These are phyloP conservation scores for Mortierella sp. DNA, from an alignment of 371 early-diverging fungal species.

Conservation along the genomic window DNA sequence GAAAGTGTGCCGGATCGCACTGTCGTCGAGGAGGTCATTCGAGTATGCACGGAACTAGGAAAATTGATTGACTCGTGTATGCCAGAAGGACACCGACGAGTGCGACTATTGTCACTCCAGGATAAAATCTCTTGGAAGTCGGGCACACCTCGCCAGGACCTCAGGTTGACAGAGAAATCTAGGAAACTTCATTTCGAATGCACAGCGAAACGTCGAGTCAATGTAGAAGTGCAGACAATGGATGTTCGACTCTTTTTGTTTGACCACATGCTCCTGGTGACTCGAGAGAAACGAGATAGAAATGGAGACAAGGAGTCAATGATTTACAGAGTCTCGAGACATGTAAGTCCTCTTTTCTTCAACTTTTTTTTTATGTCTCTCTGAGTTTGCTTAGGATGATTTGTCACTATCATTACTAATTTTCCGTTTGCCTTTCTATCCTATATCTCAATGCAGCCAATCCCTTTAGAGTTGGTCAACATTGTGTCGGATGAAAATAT, in stretches of 20 bases:
- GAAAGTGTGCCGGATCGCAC: conserved; percentile 80
- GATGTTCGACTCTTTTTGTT: conserved; percentile 84
- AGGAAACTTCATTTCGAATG: conserved; percentile 85
- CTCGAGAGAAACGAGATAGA: conserved; percentile 67
- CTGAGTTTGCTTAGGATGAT: no score
- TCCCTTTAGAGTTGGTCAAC: conserved; percentile 79
- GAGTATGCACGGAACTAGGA: conserved; percentile 72
- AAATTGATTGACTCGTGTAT: conserved; percentile 77
- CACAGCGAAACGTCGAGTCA: conserved; percentile 72
- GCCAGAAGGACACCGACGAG: conserved; percentile 80
- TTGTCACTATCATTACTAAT: no score
- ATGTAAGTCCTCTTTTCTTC: no score
- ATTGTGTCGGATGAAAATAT: conserved; percentile 70
- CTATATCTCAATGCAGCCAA: conserved; percentile 62
- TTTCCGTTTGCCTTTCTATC: background rate
- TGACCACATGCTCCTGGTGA: conserved; percentile 86
- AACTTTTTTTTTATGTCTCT: no score
- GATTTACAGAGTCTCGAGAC: conserved; percentile 64
- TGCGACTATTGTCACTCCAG: conserved; percentile 68
- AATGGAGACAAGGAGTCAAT: conserved; percentile 59
- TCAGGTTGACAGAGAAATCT: conserved; percentile 73
- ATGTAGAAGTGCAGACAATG: conserved; percentile 69
- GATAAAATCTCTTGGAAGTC: conserved; percentile 62
- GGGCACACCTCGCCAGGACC: conserved; percentile 64
- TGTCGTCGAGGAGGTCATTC: conserved; percentile 67